These are phyloP conservation scores for Teratosphaeria gauchensis DNA, from an alignment of 2,329 filamentous ascomycete species.

Conservation along the genomic window DNA sequence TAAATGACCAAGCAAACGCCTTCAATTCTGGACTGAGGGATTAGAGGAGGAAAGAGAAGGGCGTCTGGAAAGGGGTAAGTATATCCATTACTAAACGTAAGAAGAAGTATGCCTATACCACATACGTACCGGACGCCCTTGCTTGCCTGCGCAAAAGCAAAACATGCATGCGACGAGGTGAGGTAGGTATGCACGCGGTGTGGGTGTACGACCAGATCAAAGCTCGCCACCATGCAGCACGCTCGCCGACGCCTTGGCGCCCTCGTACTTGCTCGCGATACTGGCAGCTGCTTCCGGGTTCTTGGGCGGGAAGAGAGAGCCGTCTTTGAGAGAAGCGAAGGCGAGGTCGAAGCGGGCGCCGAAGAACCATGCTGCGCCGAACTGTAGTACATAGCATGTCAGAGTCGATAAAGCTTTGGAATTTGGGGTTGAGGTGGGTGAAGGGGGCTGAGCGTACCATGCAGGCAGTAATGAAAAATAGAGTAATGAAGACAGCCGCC, in stretches of 20 bases:
- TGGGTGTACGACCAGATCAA: background rate
- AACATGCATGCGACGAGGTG: background rate
- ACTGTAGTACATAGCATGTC: constrained; percentile 37
- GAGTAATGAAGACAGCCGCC: constrained; percentile 54
- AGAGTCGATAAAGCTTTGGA: too few species aligned
- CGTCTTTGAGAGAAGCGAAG: constrained; percentile 44
- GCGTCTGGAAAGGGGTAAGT: constrained; percentile 1
- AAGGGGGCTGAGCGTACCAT: constrained; percentile 57
- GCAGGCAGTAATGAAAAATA: constrained; percentile 58
- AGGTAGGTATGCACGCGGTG: background rate
- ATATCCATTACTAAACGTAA: background rate
- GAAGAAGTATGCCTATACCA: background rate
- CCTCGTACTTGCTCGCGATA: background rate
- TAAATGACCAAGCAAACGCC: constrained; percentile 26
- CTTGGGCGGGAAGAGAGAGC: constrained; percentile 35
- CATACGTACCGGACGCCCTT: background rate
- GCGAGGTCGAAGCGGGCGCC: constrained; percentile 75
- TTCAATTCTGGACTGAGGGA: too few species aligned
- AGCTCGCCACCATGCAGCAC: constrained; percentile 2
- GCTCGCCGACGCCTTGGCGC: background rate
- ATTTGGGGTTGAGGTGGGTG: background rate
- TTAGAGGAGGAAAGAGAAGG: background rate
- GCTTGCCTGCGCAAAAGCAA: background rate
- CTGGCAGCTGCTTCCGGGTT: constrained; percentile 10
- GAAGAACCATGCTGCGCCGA: constrained; percentile 66